These are phyloP conservation scores for Exophiala alcalophila DNA, from an alignment of 2,329 filamentous ascomycete genomes.

Conservation along the genomic window DNA sequence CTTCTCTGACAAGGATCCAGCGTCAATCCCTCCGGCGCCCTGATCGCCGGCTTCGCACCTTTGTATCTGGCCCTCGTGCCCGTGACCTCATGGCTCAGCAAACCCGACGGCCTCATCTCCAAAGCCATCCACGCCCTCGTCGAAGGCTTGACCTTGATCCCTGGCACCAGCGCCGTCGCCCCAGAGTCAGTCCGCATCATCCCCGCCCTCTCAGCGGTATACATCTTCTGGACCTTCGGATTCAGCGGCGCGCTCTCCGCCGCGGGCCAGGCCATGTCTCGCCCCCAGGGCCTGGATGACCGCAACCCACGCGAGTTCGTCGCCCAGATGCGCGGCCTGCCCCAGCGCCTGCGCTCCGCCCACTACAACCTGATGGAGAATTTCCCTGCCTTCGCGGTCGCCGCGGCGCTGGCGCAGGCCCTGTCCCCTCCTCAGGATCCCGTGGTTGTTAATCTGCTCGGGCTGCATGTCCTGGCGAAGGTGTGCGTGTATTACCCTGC, in stretches of 20 bases:
- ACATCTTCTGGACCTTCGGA: conserved; percentile 20
- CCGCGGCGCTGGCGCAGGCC: conserved; percentile 13
- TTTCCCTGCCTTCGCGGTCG: conserved; percentile 17
- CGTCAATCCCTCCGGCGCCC: conserved; percentile 4
- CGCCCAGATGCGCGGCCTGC: conserved; percentile 14
- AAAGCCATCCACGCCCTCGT: not conserved
- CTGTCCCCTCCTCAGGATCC: conserved; percentile 8
- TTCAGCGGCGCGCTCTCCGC: conserved; percentile 10
- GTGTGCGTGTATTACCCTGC: conserved; percentile 13
- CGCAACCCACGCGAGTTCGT: conserved; percentile 11
- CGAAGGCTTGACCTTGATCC: not conserved
- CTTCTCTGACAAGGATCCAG: no score
- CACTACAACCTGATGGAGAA: conserved; percentile 17
- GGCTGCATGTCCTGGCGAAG: conserved; percentile 17
- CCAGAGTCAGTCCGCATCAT: conserved; percentile 11
- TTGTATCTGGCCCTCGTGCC: conserved; percentile 14
- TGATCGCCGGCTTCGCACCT: not conserved
- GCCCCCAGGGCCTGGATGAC: conserved; percentile 12
- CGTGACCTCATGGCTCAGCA: conserved; percentile 8
- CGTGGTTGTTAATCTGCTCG: conserved; percentile 15
- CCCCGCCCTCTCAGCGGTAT: conserved; percentile 15
- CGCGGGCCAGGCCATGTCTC: conserved; percentile 19
- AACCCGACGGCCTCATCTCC: conserved; percentile 1
- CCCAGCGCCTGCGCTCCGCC: conserved; percentile 11
- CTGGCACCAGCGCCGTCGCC: not conserved